Percentiles rank a stretch among this genome's conserved stretches.
Conservation (phyloP, 306 rosid species). For the Urtica urens region DNA sequence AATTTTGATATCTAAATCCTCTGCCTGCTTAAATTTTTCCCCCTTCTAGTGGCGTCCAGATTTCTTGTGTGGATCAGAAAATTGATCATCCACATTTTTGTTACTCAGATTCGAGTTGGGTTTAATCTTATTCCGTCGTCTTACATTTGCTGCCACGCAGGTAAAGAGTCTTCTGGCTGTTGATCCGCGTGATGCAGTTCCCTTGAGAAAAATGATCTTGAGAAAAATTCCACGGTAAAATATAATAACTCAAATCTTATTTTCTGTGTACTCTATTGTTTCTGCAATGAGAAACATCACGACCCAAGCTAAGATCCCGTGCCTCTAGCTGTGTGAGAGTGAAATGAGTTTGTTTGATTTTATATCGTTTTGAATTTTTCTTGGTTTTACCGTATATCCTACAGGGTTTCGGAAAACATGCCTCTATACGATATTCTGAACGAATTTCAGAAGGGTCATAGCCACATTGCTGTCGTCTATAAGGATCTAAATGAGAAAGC, state of each 20-base stretch:
- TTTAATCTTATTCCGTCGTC: neutral
- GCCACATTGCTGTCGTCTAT: slow-evolving; percentile 95
- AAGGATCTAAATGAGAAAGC: slow-evolving; percentile 51
- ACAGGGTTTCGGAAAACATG: slow-evolving; percentile 92
- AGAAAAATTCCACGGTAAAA: slow-evolving; percentile 90
- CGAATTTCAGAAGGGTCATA: slow-evolving; percentile 97
- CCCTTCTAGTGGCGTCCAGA: neutral
- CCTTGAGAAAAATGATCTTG: slow-evolving; percentile 66
- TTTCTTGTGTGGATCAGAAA: too few species aligned
- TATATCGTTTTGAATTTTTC: slow-evolving; percentile 4
- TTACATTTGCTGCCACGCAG: slow-evolving; percentile 29
- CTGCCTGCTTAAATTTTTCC: neutral
- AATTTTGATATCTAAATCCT: neutral
- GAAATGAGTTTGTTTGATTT: slow-evolving; percentile 7
- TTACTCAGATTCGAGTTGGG: neutral
- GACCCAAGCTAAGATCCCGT: too few species aligned
- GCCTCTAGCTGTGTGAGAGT: too few species aligned
- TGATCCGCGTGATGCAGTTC: slow-evolving; percentile 55
- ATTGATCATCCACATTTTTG: neutral
- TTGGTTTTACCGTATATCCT: slow-evolving; percentile 16
- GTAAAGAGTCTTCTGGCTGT: slow-evolving; percentile 85
- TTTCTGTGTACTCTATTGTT: slow-evolving; percentile 10
- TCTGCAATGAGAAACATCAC: slow-evolving; percentile 6
- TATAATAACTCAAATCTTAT: neutral
- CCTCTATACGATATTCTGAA: slow-evolving; percentile 91